phyloP scores from a whole-genome alignment of 1,139 yeast species.

The Sugiyamaella novakii region DNA sequence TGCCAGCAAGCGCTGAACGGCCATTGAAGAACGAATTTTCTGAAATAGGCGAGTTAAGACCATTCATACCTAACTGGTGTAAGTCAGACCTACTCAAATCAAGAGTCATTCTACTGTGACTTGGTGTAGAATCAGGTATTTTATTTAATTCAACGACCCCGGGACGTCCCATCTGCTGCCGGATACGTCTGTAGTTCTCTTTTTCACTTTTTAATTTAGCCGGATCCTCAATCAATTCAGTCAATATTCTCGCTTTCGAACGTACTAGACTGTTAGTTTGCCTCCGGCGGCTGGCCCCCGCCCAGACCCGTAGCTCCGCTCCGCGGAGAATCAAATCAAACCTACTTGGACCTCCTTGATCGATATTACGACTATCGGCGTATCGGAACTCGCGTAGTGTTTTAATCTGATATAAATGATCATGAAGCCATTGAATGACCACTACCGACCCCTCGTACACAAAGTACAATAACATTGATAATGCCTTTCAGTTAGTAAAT shows the following conservation, averaged over 20 bases:
- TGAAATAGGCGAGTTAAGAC: background rate
- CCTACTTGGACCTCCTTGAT: slow-evolving; percentile 37
- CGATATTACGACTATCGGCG: slow-evolving; percentile 39
- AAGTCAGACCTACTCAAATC: slow-evolving; percentile 1
- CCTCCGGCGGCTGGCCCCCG: background rate
- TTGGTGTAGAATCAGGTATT: slow-evolving; percentile 1
- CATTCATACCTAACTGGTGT: background rate
- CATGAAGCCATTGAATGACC: slow-evolving; percentile 84
- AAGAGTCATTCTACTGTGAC: slow-evolving; percentile 14
- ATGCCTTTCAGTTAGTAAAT: slow-evolving; percentile 44
- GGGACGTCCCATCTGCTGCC: slow-evolving; percentile 40
- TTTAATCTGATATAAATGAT: slow-evolving; percentile 74
- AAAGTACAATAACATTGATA: slow-evolving; percentile 82
- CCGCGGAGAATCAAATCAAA: slow-evolving; percentile 3
- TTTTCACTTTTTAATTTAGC: slow-evolving; percentile 37
- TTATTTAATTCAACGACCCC: slow-evolving; percentile 34
- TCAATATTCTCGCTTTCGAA: slow-evolving; percentile 37
- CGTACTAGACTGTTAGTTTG: slow-evolving; percentile 33
- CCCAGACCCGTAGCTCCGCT: background rate
- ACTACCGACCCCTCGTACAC: slow-evolving; percentile 85
- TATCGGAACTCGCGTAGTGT: slow-evolving; percentile 58
- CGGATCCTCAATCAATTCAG: slow-evolving; percentile 37
- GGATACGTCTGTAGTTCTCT: slow-evolving; percentile 36
- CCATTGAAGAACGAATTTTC: slow-evolving; percentile 1
- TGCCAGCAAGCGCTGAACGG: background rate